phyloP scores from a whole-genome alignment of 345 rosid species.

The Syzygium aromaticum region DNA sequence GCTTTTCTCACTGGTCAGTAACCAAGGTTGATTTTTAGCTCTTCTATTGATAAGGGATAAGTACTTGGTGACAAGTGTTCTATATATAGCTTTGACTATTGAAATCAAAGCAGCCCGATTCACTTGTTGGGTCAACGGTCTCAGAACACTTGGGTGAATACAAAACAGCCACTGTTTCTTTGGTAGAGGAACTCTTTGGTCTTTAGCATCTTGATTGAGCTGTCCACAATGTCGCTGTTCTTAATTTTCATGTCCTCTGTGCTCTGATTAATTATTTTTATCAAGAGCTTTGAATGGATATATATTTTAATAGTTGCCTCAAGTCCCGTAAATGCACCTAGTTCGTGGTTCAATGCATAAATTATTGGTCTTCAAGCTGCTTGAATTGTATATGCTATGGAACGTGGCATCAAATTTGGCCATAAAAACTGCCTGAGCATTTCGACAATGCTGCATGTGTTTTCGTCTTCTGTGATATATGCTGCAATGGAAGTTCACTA shows the following conservation, averaged over 20 bases:
- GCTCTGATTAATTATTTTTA: not conserved
- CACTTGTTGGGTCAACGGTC: not conserved
- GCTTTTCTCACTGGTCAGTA: not conserved
- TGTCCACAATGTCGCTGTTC: not conserved
- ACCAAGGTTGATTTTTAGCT: not conserved
- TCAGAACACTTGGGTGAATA: not conserved
- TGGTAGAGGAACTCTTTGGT: not conserved
- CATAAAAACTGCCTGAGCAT: not conserved
- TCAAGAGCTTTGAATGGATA: not conserved
- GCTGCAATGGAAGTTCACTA: not conserved
- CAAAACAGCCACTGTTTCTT: not conserved
- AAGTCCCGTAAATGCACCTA: not conserved
- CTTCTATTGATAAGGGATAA: not conserved
- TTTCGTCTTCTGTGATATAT: not conserved
- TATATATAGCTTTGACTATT: not conserved
- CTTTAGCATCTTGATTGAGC: not conserved
- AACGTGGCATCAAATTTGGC: not conserved
- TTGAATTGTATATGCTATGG: not conserved
- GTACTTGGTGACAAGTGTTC: not conserved
- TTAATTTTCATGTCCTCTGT: not conserved
- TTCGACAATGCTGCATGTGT: not conserved
- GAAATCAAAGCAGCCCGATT: not conserved
- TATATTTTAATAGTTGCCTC: not conserved
- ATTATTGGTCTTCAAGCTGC: not conserved
- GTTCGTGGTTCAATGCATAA: not conserved